phyloP scores from a whole-genome alignment of 306 rosid species.

The Ochetophila trinervis region DNA sequence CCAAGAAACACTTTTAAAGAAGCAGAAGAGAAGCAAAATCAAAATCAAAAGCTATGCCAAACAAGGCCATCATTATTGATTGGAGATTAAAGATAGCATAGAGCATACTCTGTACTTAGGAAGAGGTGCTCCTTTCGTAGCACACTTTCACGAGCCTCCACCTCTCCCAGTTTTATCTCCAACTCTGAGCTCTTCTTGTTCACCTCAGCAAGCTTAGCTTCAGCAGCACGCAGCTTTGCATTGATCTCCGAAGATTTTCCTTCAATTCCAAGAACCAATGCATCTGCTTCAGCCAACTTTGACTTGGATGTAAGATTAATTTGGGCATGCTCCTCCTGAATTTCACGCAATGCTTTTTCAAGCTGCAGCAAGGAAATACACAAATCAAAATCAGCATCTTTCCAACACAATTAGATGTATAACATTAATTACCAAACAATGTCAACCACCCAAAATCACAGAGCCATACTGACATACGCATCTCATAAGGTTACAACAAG shows the following conservation, averaged over 20 bases:
- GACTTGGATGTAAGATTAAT: constrained; percentile 48
- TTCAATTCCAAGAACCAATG: constrained; percentile 65
- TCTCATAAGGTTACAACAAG: constrained; percentile 3
- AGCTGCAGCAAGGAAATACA: constrained; percentile 47
- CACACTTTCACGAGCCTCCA: constrained; percentile 66
- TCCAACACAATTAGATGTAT: too few species aligned
- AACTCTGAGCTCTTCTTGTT: constrained; percentile 65
- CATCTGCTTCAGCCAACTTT: constrained; percentile 60
- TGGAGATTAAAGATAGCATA: not conserved
- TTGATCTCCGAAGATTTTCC: constrained; percentile 64
- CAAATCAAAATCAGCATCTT: not conserved
- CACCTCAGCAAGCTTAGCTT: constrained; percentile 74
- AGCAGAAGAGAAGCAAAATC: too few species aligned
- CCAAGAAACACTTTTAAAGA: too few species aligned
- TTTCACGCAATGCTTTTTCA: constrained; percentile 59
- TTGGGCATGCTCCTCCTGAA: constrained; percentile 54
- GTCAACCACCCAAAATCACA: too few species aligned
- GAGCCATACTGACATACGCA: constrained; percentile 13
- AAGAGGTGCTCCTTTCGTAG: constrained; percentile 67
- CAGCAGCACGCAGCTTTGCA: constrained; percentile 65
- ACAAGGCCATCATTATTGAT: not conserved
- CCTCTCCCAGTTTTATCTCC: constrained; percentile 69
- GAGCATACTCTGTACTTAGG: constrained; percentile 60
- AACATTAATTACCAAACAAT: too few species aligned
- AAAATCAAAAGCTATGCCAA: too few species aligned